phyloP scores from a whole-genome alignment of 768 basidiomycete species.

The Trametes gibbosa region DNA sequence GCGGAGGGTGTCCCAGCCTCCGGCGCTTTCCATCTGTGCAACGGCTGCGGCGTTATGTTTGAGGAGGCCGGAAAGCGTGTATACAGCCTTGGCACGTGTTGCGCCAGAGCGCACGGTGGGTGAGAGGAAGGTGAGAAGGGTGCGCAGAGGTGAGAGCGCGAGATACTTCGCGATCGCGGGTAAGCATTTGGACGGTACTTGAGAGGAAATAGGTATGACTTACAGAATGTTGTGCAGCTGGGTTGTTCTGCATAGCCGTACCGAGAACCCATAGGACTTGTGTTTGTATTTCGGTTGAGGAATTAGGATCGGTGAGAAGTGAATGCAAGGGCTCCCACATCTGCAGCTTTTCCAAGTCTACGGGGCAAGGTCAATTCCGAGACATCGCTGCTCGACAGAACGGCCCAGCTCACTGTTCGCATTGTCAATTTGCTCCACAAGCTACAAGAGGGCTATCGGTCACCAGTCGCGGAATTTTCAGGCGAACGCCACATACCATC shows the following conservation, averaged over 20 bases:
- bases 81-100: conserved; percentile 77
- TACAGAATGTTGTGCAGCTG: conserved; percentile 75
- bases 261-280: conserved; percentile 85
- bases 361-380: background rate
- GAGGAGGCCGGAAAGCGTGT: conserved; percentile 72
- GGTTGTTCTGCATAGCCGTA: conserved; percentile 89
- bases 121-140: conserved; percentile 58
- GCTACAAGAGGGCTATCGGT: conserved; percentile 39
- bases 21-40: conserved; percentile 42
- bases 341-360: conserved; percentile 71
- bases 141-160: conserved; percentile 60
- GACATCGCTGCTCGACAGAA: background rate
- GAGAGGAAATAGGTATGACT: conserved; percentile 26
- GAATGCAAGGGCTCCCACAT: conserved; percentile 78
- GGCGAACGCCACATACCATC: conserved; percentile 56
- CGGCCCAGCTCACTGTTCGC: conserved; percentile 60
- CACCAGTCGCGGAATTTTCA: background rate
- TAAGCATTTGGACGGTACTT: background rate
- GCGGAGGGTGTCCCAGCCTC: conserved; percentile 66
- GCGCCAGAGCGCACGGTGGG: conserved; percentile 50
- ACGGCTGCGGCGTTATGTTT: conserved; percentile 78
- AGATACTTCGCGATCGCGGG: conserved; percentile 49
- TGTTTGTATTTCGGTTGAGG: conserved; percentile 58
- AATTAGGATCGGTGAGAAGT: conserved; percentile 52
- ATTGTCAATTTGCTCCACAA: conserved; percentile 88